phyloP scores from a whole-genome alignment of 208 protist species.

The Eutreptiella sp. region DNA sequence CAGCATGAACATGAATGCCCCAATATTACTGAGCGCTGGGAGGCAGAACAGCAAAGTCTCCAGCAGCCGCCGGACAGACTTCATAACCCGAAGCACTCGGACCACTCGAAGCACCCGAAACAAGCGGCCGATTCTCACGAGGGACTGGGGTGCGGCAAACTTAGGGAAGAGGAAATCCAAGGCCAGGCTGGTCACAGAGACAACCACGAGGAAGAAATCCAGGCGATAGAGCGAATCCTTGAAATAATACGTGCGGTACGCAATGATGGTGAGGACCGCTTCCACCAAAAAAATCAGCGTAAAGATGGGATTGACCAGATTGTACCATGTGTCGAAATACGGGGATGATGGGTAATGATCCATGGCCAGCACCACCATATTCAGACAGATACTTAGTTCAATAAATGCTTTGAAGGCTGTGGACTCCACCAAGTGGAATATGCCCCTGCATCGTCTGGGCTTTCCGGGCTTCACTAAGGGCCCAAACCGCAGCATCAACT shows the following conservation, averaged over 20 bases:
- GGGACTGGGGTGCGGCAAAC: too few species aligned
- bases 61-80: constrained; percentile 17
- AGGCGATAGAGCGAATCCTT: constrained; percentile 23
- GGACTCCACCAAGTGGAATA: background rate
- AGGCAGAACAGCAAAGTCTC: constrained; percentile 31
- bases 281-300: constrained; percentile 22
- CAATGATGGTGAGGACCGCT: constrained; percentile 19
- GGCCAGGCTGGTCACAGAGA: constrained; percentile 13
- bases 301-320: constrained; percentile 24
- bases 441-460: too few species aligned
- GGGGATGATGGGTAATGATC: constrained; percentile 13
- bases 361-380: constrained; percentile 24
- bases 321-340: background rate
- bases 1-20: constrained; percentile 17
- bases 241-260: constrained; percentile 19
- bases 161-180: too few species aligned
- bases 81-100: constrained; percentile 13
- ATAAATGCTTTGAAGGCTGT: constrained; percentile 16
- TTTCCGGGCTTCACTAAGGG: background rate
- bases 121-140: constrained; percentile 25
- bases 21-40: constrained; percentile 30
- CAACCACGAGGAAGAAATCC: constrained; percentile 34
- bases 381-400: constrained; percentile 8
- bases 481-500: constrained; percentile 16
- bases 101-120: constrained; percentile 29